A percentile compares a stretch with the other conserved stretches of the same genome.
Evolutionary conservation across 1,284 basidiomycete species (phyloP).

Genomic region (Ganoderma leucocontextum): DNA sequence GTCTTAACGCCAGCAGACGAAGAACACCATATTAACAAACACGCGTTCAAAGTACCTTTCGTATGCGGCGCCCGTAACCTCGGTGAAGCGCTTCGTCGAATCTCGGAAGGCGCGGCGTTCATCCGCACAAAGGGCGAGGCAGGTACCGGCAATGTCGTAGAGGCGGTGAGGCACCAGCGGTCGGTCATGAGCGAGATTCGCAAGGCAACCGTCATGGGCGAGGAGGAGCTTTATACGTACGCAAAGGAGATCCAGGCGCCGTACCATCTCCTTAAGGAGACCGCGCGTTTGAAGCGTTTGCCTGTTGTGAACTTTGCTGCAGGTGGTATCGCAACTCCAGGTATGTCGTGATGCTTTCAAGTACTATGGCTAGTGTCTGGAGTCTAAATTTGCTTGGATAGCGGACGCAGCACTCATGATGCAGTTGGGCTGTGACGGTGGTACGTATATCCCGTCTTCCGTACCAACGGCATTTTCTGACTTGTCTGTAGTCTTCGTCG

Average conservation of each 20-base stretch:
- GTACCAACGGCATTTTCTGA: slow-evolving; percentile 25
- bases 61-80: slow-evolving; percentile 84
- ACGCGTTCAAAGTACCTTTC: slow-evolving; percentile 89
- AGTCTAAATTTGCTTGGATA: slow-evolving; percentile 38
- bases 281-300: slow-evolving; percentile 90
- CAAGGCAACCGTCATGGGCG: slow-evolving; percentile 85
- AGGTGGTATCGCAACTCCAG: slow-evolving; percentile 96
- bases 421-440: slow-evolving; percentile 98
- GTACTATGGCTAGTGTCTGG: slow-evolving; percentile 9
- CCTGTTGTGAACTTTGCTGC: slow-evolving; percentile 98
- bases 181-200: slow-evolving; percentile 88
- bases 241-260: slow-evolving; percentile 96
- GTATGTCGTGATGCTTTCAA: slow-evolving; percentile 47
- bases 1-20: slow-evolving; percentile 97
- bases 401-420: slow-evolving; percentile 99
- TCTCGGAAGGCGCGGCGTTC: slow-evolving; percentile 97
- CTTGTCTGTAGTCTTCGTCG: slow-evolving; percentile 78
- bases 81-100: slow-evolving; percentile 94
- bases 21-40: slow-evolving; percentile 86
- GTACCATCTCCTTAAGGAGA: slow-evolving; percentile 98
- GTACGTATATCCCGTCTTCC: slow-evolving; percentile 52
- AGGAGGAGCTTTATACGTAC: slow-evolving; percentile 95
- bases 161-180: slow-evolving; percentile 94
- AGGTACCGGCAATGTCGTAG: slow-evolving; percentile 97
- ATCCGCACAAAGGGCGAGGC: slow-evolving; percentile 98